Evolutionary conservation across 2,329 filamentous ascomycete genomes (phyloP), one percentile per base, ranked within the genome.

Genomic region (Metarhizium robertsii): DNA sequence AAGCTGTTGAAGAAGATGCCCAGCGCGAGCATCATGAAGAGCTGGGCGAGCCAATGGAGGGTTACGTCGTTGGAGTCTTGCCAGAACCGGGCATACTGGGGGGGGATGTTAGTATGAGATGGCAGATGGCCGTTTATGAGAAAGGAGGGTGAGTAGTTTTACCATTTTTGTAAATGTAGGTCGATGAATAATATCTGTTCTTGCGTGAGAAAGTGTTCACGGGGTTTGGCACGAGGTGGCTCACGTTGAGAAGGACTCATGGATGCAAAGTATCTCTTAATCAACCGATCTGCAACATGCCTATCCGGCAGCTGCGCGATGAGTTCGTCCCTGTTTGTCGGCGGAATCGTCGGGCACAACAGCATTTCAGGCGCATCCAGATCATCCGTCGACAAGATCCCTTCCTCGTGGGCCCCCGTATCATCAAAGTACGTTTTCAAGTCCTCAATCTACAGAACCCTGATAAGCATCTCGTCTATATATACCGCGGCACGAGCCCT

Each of bases 341-440:
- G 71, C 3, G 65, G 63, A 47, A 66, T 66, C 49, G 66, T 67
- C 13, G 73, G 71, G 47, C 73, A 63, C 25, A 83, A 61, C 46
- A 80, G 25, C 25, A 25, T 25, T 4, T 78, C 76, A 6, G 71
- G 65, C 5, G 70, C 65, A 4, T 72, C 70, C 3, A 68, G 61
- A 1, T 73, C 70, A n/a, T 67, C 63, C 4, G 61, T 59, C 29
- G 65, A 65, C 25, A 68, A 62, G 16, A 66, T 64, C 10, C 69
- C 68, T 2, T 71, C 69, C 0, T 70, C 69, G 1, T 58, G 59
- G 2, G 71, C 68, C 5, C 75, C 70, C 0, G 73, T 65, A 34
- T 80, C 74, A 29, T 80, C 76, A 63, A 84, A 83, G 60, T 80
- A 83, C 55, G 69, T 72, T 64, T 82, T 81, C 8, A 84, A 68